A percentile compares a stretch with the other conserved stretches of the same genome.
Evolutionary conservation across 2,329 filamentous ascomycete genomes (phyloP).

Genomic region (Parascedosporium putredinis): DNA sequence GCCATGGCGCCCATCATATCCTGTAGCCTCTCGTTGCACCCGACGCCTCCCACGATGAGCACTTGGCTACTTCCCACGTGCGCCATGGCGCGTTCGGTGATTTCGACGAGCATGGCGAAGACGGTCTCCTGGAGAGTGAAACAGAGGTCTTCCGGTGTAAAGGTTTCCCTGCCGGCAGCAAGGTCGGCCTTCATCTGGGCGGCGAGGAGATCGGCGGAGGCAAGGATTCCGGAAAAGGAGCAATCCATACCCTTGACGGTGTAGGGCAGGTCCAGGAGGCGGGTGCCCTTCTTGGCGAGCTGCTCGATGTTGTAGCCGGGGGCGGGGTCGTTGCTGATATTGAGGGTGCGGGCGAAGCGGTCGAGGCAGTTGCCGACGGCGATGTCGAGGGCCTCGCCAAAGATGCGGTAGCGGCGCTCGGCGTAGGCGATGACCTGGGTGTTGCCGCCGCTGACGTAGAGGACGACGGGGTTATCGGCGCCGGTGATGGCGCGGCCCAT

Average conservation of each 20-base stretch:
- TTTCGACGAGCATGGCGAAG: constrained; percentile 95
- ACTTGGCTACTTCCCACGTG: constrained; percentile 89
- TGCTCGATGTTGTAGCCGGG: constrained; percentile 98
- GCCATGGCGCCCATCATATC: constrained; percentile 99
- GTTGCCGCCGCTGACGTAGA: constrained; percentile 94
- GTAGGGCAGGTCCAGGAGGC: constrained; percentile 81
- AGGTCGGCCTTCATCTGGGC: constrained; percentile 44
- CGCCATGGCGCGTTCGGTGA: constrained; percentile 96
- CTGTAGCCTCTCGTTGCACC: constrained; percentile 87
- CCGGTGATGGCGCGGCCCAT: constrained; percentile 94
- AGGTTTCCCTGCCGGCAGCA: constrained; percentile 41
- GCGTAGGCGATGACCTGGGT: constrained; percentile 97
- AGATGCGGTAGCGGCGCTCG: constrained; percentile 89
- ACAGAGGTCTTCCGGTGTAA: constrained; percentile 79
- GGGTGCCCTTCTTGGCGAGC: constrained; percentile 63
- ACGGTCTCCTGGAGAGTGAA: constrained; percentile 94
- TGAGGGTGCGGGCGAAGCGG: constrained; percentile 82
- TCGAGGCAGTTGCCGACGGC: constrained; percentile 97
- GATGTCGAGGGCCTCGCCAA: constrained; percentile 94
- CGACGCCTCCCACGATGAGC: constrained; percentile 89
- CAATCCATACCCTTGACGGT: constrained; percentile 99
- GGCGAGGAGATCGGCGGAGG: constrained; percentile 70
- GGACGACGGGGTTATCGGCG: constrained; percentile 80
- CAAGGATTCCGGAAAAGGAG: constrained; percentile 86
- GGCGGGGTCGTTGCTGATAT: constrained; percentile 90